Evolutionary conservation across 179 eudicot genomes (phyloP).

Genomic region (Vitellaria paradoxa): DNA sequence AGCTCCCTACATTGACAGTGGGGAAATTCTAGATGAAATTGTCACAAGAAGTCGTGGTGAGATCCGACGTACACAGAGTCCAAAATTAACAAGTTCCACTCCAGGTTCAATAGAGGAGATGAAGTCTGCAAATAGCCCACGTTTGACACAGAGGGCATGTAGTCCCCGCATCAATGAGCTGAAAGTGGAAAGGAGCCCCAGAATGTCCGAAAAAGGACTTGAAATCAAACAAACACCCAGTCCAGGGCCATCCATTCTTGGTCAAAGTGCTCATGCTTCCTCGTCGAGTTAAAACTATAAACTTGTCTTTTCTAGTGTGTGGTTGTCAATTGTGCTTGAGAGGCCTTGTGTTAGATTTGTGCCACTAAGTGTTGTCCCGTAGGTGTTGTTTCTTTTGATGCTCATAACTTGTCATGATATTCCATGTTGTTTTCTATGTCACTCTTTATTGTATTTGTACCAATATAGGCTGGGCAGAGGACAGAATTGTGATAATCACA

Average conservation of each 20-base stretch:
- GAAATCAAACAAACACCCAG: slow-evolving; percentile 70
- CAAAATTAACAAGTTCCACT: slow-evolving; percentile 64
- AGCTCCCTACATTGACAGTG: slow-evolving; percentile 42
- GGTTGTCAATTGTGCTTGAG: slow-evolving; percentile 37
- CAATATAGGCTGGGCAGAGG: slow-evolving; percentile 22
- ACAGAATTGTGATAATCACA: slow-evolving; percentile 2
- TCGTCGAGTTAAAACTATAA: slow-evolving; percentile 34
- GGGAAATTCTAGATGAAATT: slow-evolving; percentile 73
- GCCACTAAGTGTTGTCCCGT: slow-evolving; percentile 11
- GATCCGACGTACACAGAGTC: slow-evolving; percentile 65
- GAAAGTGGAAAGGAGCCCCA: slow-evolving; percentile 47
- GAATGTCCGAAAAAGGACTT: slow-evolving; percentile 38
- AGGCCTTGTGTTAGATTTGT: slow-evolving; percentile 31
- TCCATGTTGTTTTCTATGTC: slow-evolving; percentile 22
- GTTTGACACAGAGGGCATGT: slow-evolving; percentile 30
- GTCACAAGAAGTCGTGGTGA: slow-evolving; percentile 95
- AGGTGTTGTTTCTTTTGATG: slow-evolving; percentile 12
- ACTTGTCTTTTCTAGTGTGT: background rate
- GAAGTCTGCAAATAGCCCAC: slow-evolving; percentile 58
- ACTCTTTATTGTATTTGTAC: slow-evolving; percentile 12
- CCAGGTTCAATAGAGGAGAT: slow-evolving; percentile 42
- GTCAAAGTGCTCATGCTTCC: slow-evolving; percentile 39
- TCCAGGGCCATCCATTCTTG: slow-evolving; percentile 56
- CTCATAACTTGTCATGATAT: slow-evolving; percentile 14
- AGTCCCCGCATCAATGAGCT: slow-evolving; percentile 51